Evolutionary conservation across 768 basidiomycete genomes (phyloP).

Genomic region (Lentinula guzmanii): DNA sequence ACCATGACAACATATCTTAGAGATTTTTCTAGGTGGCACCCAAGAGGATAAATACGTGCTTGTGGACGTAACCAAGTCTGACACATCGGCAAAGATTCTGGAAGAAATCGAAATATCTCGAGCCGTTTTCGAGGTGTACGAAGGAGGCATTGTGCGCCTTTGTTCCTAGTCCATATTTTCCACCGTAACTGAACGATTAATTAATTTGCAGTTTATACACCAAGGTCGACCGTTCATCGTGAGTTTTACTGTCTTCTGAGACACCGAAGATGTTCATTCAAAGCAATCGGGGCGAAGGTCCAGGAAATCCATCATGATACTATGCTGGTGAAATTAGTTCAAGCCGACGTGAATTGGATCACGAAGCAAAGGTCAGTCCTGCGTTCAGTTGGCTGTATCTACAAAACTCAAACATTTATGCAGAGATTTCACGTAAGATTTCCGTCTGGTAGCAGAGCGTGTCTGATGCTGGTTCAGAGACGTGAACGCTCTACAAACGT

Average conservation of each 20-base stretch:
- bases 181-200: not conserved
- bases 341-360: constrained; percentile 79
- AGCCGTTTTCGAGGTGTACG: constrained; percentile 84
- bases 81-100: constrained; percentile 39
- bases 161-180: not conserved
- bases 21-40: constrained; percentile 36
- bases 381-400: not conserved
- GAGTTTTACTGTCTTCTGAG: constrained; percentile 11
- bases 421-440: constrained; percentile 71
- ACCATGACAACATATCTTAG: not conserved
- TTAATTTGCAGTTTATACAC: constrained; percentile 64
- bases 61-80: constrained; percentile 50
- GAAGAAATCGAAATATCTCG: constrained; percentile 83
- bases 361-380: constrained; percentile 57
- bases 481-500: constrained; percentile 71
- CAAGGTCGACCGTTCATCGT: constrained; percentile 82
- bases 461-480: constrained; percentile 37
- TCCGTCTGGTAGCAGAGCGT: not conserved
- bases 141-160: constrained; percentile 70
- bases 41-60: constrained; percentile 78
- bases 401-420: not conserved
- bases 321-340: constrained; percentile 61
- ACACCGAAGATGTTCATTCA: not conserved
- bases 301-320: constrained; percentile 78
- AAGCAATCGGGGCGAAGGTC: constrained; percentile 35